Conservation (phyloP, 106 monocot genomes). For the Gastrodia elata region DNA sequence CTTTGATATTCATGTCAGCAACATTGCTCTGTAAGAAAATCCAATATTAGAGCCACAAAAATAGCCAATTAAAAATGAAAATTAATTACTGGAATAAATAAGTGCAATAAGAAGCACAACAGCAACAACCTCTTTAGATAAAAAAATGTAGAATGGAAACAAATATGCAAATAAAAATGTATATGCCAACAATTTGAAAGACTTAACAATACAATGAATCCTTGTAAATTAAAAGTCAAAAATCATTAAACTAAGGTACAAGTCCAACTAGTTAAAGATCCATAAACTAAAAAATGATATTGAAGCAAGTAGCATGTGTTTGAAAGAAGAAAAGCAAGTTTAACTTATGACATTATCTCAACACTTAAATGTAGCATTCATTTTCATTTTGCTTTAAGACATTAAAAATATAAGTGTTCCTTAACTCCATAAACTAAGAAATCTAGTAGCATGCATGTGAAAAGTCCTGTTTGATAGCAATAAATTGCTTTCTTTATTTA, state of each 20-base stretch:
- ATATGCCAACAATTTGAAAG: neutral
- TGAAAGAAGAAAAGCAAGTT: neutral
- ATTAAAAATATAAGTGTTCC: neutral
- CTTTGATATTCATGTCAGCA: constrained; percentile 32
- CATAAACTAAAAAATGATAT: neutral
- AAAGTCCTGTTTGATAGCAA: neutral
- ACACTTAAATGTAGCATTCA: no score
- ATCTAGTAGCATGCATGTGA: neutral
- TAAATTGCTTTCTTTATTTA: neutral
- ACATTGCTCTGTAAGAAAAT: constrained; percentile 46
- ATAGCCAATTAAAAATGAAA: neutral
- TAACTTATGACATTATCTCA: neutral
- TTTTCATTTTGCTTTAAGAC: no score
- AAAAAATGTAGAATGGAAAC: neutral
- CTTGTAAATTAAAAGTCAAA: no score
- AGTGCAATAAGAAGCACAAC: neutral
- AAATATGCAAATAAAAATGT: neutral
- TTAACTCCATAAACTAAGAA: neutral
- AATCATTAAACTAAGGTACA: no score
- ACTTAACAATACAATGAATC: neutral
- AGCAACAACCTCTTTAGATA: neutral
- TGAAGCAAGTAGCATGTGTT: neutral
- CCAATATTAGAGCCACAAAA: neutral
- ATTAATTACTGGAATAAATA: neutral
- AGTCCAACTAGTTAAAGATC: neutral